Evolutionary conservation across 352 stramenopile genomes (phyloP).

Genomic region (Globisporangium lucens): DNA sequence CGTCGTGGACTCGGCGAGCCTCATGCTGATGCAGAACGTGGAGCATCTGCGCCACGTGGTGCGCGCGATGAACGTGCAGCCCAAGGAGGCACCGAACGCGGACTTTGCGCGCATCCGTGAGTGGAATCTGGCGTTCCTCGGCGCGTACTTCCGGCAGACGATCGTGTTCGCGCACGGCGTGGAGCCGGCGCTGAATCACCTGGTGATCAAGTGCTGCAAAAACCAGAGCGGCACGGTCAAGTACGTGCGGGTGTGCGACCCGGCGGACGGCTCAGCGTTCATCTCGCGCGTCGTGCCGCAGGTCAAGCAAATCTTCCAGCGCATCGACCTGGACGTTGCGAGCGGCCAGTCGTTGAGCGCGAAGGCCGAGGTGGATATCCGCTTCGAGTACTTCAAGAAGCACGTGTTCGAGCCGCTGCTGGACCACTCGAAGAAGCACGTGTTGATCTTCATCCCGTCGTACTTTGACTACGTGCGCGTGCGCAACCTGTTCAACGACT

Average conservation of each 20-base stretch:
- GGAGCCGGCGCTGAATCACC: constrained; percentile 55
- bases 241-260: constrained; percentile 55
- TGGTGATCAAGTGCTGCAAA: constrained; percentile 55
- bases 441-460: constrained; percentile 79
- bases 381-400: constrained; percentile 77
- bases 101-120: constrained; percentile 74
- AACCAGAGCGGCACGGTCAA: constrained; percentile 56
- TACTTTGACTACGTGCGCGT: constrained; percentile 88
- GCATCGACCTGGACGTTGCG: constrained; percentile 41
- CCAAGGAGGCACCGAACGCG: constrained; percentile 63
- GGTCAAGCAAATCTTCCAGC: constrained; percentile 82
- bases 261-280: constrained; percentile 37
- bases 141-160: constrained; percentile 68
- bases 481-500: constrained; percentile 78
- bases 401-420: constrained; percentile 75
- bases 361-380: constrained; percentile 49
- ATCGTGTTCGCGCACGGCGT: constrained; percentile 64
- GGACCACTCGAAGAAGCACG: constrained; percentile 61
- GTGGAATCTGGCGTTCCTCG: constrained; percentile 71
- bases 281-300: constrained; percentile 68
- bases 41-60: constrained; percentile 69
- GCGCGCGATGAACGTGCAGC: constrained; percentile 56
- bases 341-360: constrained; percentile 20
- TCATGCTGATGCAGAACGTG: constrained; percentile 82
- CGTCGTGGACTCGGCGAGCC: constrained; percentile 73